Base-by-base conservation (phyloP, 345 rosid genomes). In the Citrus unshiu region DNA sequence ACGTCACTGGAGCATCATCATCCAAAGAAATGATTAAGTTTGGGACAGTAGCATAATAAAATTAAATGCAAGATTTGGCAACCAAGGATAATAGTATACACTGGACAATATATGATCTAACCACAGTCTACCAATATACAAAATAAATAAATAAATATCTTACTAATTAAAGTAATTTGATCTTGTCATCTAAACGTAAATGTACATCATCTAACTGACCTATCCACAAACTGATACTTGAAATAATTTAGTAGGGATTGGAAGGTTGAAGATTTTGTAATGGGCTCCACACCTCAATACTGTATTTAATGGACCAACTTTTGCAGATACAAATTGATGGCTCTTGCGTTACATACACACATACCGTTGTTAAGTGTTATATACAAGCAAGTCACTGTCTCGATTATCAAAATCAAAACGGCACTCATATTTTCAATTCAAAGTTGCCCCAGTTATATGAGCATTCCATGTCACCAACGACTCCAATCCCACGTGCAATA, bases 31-130 rank as follows among this genome's bases (percentile, higher is more conserved):
- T n/a, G 0, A 21, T 21, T 32, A 9, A 18, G 68, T 46, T 64
- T 24, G 66, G 74, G 59, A 22, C 37, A 73, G 71, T 63, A 49
- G 62, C 84, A 81, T 64, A 16, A 61, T 14, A 69, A 18, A 16
- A 18, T 54, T 54, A 54, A 34, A 60, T 32, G 46, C 40, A 65
- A 78, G 69, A 78, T 83, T 81, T 51, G 80, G 74, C 49, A 68
- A 73, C 12, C 24, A 34, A 78, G 77, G 70, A 74, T 10, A 12
- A 59, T 8, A 13, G 5, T 34, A 34, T 4, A 34, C 60, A 35
- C 46, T 9, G 16, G 70, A 64, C 69, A 78, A 65, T 39, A 39
- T 39, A 39, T 43, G 30, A 51, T 58, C 58, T 74, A 57, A 9
- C 63, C 34, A 27, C 56, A 10, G 51, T 46, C 49, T 12, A 12